These are phyloP conservation scores for Talaromyces stipitatus DNA, from an alignment of 495 filamentous ascomycete genomes.

Conservation along the genomic window DNA sequence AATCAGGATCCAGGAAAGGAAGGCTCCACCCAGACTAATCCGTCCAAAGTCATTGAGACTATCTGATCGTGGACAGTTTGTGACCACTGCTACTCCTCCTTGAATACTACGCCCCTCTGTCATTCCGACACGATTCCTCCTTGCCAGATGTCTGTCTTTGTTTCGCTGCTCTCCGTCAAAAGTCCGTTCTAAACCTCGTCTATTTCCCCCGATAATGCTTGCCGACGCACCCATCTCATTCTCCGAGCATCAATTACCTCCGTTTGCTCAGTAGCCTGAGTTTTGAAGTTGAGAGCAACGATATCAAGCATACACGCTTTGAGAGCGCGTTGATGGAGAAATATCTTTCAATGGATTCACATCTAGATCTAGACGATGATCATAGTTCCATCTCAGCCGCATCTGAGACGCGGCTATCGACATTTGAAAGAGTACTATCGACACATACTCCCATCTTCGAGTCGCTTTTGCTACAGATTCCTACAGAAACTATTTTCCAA, in stretches of 20 bases:
- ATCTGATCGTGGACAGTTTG: not conserved
- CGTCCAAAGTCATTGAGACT: no score
- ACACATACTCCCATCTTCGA: constrained; percentile 50
- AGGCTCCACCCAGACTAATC: not conserved
- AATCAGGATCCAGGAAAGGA: not conserved
- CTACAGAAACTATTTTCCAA: constrained; percentile 47
- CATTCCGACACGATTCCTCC: not conserved
- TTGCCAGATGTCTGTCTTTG: constrained; percentile 3
- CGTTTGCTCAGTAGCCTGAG: not conserved
- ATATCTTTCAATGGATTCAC: not conserved
- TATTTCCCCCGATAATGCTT: constrained; percentile 4
- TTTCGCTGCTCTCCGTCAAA: constrained; percentile 4
- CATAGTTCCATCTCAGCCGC: constrained; percentile 15
- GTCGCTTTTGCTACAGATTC: constrained; percentile 49
- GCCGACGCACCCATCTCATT: constrained; percentile 1
- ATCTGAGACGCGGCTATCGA: constrained; percentile 31
- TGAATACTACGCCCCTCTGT: not conserved
- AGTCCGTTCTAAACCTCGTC: not conserved
- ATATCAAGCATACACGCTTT: not conserved
- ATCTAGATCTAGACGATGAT: constrained; percentile 1
- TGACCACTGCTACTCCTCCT: not conserved
- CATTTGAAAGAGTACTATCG: constrained; percentile 45
- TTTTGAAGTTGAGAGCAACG: not conserved
- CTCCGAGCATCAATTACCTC: not conserved
- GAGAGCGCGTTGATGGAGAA: constrained; percentile 11